Evolutionary conservation across 2,329 filamentous ascomycete species (phyloP).

Genomic region (Diplodia scrobiculata): DNA sequence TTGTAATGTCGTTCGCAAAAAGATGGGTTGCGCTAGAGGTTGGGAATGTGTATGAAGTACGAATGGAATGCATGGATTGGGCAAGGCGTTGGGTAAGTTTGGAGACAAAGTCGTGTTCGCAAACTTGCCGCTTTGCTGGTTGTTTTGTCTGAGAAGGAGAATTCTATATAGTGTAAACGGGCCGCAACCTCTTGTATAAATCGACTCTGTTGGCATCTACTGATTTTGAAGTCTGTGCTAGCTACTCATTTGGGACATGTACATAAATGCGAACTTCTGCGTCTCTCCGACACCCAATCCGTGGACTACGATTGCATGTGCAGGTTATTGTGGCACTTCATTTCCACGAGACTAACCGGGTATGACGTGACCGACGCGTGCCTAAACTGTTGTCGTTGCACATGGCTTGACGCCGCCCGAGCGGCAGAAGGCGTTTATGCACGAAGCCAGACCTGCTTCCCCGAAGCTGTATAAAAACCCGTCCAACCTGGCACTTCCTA

Average conservation of each 20-base stretch:
- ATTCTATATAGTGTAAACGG: constrained; percentile 8
- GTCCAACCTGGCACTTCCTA: background rate
- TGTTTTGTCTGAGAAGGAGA: constrained; percentile 4
- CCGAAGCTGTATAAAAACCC: background rate
- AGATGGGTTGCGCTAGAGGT: background rate
- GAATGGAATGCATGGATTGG: constrained; percentile 8
- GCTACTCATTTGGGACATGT: background rate
- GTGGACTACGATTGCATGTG: too few relatives aligned
- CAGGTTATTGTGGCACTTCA: too few relatives aligned
- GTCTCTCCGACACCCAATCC: too few relatives aligned
- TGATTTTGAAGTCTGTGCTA: background rate
- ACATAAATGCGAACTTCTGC: background rate
- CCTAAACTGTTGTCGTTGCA: background rate
- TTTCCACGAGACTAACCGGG: too few relatives aligned
- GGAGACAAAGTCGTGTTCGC: background rate
- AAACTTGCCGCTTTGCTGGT: background rate
- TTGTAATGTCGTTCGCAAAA: background rate
- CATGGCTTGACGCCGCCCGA: background rate
- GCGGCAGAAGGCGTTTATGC: background rate
- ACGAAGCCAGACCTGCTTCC: background rate
- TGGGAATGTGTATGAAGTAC: constrained; percentile 12
- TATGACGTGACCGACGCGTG: background rate
- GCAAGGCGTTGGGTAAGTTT: constrained; percentile 20
- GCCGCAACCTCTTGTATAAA: constrained; percentile 19
- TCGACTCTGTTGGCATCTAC: constrained; percentile 3